A percentile compares a stretch with the other conserved stretches of the same genome.
These are phyloP conservation scores for Trichopus zeylanicus DNA, from an alignment of 116 monocot genomes.

Conservation along the genomic window DNA sequence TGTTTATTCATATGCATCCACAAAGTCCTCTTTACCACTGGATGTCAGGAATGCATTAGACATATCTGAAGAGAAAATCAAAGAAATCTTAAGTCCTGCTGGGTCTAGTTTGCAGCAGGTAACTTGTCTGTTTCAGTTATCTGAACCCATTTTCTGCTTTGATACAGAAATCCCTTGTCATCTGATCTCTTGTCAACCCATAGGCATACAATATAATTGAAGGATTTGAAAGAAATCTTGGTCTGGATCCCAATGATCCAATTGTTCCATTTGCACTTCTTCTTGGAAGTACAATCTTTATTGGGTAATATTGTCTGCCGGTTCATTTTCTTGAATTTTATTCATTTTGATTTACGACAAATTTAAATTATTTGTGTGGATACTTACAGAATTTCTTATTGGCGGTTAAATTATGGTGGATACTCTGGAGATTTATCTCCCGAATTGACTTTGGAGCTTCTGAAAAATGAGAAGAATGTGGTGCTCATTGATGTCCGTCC, in stretches of 20 bases:
- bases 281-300: slow-evolving; percentile 44
- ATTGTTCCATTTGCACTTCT: slow-evolving; percentile 52
- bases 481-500: slow-evolving; percentile 95
- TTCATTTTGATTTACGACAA: neutral
- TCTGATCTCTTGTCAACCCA: slow-evolving; percentile 4
- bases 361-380: neutral
- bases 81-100: slow-evolving; percentile 46
- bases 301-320: slow-evolving; percentile 45
- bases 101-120: slow-evolving; percentile 62
- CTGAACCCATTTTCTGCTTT: neutral
- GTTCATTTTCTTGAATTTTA: slow-evolving; percentile 4
- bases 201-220: slow-evolving; percentile 52
- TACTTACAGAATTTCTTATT: slow-evolving; percentile 52
- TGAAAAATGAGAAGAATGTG: slow-evolving; percentile 59
- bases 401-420: slow-evolving; percentile 66
- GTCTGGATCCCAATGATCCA: slow-evolving; percentile 83
- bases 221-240: slow-evolving; percentile 62
- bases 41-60: slow-evolving; percentile 42
- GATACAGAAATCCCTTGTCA: neutral
- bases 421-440: slow-evolving; percentile 84
- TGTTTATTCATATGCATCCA: slow-evolving; percentile 59
- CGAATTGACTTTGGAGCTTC: slow-evolving; percentile 55
- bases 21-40: slow-evolving; percentile 63
- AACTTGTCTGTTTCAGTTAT: neutral
- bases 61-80: slow-evolving; percentile 49